phyloP scores from a whole-genome alignment of 192 early-diverging fungal genomes.

The Jimgerdemannia lactiflua region DNA sequence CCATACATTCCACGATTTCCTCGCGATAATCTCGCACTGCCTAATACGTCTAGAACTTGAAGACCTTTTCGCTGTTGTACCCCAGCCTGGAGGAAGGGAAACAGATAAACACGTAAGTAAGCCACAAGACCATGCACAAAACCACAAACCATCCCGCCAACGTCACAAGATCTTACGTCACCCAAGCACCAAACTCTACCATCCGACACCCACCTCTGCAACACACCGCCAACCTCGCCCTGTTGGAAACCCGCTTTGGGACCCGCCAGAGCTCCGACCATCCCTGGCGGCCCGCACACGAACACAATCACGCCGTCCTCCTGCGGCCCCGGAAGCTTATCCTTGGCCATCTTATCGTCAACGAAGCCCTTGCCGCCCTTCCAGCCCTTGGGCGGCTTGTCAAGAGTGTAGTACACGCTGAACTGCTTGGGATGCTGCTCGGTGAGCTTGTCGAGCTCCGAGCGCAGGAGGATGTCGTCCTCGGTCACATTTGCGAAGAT shows the following conservation, averaged over 20 bases:
- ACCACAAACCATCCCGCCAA: neutral
- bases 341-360: conserved; percentile 64
- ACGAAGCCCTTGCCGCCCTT: conserved; percentile 73
- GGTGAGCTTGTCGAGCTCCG: conserved; percentile 58
- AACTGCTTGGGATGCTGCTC: conserved; percentile 59
- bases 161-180: neutral
- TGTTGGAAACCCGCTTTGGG: conserved; percentile 81
- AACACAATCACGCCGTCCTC: conserved; percentile 46
- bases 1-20: no score
- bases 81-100: conserved; percentile 33
- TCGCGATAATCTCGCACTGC: no score
- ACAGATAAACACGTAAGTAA: neutral
- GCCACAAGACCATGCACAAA: neutral
- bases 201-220: conserved; percentile 55
- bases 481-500: conserved; percentile 71
- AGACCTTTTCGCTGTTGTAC: conserved; percentile 34
- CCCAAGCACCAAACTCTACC: neutral
- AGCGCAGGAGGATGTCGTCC: conserved; percentile 64
- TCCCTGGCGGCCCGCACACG: conserved; percentile 57
- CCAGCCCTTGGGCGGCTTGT: conserved; percentile 66
- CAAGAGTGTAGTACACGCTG: conserved; percentile 64
- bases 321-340: conserved; percentile 59
- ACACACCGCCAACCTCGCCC: conserved; percentile 79
- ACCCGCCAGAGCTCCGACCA: conserved; percentile 74
- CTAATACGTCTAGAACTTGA: conserved; percentile 30